These are phyloP conservation scores for Hypoxylon trugodes DNA, from an alignment of 495 filamentous ascomycete genomes.

Conservation along the genomic window DNA sequence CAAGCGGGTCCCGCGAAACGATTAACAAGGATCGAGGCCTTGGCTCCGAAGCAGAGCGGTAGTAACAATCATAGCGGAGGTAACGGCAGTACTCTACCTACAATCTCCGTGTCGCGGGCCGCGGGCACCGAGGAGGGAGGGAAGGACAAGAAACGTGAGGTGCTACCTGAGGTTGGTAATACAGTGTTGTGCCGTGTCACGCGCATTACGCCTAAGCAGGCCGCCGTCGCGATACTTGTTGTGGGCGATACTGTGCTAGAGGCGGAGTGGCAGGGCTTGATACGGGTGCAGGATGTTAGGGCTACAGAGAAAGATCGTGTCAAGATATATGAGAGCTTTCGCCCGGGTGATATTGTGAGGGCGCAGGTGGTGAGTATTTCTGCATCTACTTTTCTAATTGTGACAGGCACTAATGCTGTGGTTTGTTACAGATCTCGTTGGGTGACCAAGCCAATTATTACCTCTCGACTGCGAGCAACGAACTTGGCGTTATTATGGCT, in stretches of 20 bases:
- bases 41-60: slow-evolving; percentile 25
- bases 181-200: slow-evolving; percentile 85
- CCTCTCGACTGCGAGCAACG: slow-evolving; percentile 85
- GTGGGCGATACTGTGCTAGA: slow-evolving; percentile 71
- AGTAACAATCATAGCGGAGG: slow-evolving; percentile 5
- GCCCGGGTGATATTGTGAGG: slow-evolving; percentile 91
- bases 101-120: slow-evolving; percentile 51
- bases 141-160: slow-evolving; percentile 72
- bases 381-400: neutral
- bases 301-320: slow-evolving; percentile 96
- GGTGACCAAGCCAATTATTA: slow-evolving; percentile 97
- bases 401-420: neutral
- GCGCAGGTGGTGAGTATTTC: slow-evolving; percentile 75
- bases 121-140: slow-evolving; percentile 47
- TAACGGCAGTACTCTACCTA: slow-evolving; percentile 42
- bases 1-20: slow-evolving; percentile 64
- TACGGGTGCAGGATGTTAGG: slow-evolving; percentile 86
- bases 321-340: slow-evolving; percentile 87
- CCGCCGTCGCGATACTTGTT: slow-evolving; percentile 80
- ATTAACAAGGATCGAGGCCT: slow-evolving; percentile 60
- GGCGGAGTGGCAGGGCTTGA: slow-evolving; percentile 67
- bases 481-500: slow-evolving; percentile 94
- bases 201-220: slow-evolving; percentile 83
- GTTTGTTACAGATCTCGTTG: slow-evolving; percentile 70
- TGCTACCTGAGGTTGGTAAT: slow-evolving; percentile 81